Conservation (phyloP, 164 flowering plant species). For the Aristolochia contorta region DNA sequence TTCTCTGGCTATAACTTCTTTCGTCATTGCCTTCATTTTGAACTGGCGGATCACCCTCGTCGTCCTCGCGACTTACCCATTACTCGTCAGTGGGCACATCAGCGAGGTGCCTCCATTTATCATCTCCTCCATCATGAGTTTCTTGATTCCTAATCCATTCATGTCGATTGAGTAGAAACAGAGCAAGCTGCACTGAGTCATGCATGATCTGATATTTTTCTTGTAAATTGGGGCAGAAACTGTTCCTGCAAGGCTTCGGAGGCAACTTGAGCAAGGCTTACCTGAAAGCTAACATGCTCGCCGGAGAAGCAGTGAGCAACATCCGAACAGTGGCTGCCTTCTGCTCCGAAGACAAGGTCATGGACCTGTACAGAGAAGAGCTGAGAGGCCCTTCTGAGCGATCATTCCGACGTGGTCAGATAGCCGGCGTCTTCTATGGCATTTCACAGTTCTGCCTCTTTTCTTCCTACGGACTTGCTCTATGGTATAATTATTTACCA, state of each 20-base stretch:
- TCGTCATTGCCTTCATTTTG: constrained; percentile 71
- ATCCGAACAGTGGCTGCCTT: constrained; percentile 93
- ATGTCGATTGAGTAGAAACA: no score
- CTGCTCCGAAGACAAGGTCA: constrained; percentile 77
- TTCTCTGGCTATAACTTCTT: constrained; percentile 52
- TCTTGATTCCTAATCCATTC: not conserved
- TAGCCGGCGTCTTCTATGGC: constrained; percentile 85
- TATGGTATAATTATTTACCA: constrained; percentile 37
- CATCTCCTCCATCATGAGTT: no score
- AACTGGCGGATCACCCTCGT: constrained; percentile 93
- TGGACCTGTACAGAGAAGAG: constrained; percentile 60
- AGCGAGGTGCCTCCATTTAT: constrained; percentile 54
- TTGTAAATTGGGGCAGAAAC: constrained; percentile 38
- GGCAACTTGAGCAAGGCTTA: constrained; percentile 87
- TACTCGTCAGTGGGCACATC: constrained; percentile 72
- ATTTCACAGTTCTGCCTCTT: constrained; percentile 88
- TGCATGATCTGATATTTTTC: not conserved
- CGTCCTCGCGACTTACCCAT: constrained; percentile 73
- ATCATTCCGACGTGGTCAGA: constrained; percentile 79
- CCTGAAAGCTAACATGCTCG: constrained; percentile 94
- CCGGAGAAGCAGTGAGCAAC: constrained; percentile 94
- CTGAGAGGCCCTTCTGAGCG: constrained; percentile 65
- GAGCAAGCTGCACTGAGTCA: no score
- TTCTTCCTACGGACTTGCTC: constrained; percentile 85
- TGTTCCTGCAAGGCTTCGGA: constrained; percentile 96